phyloP scores from a whole-genome alignment of 108 stramenopile species.

The Stephanodiscus minutulus region DNA sequence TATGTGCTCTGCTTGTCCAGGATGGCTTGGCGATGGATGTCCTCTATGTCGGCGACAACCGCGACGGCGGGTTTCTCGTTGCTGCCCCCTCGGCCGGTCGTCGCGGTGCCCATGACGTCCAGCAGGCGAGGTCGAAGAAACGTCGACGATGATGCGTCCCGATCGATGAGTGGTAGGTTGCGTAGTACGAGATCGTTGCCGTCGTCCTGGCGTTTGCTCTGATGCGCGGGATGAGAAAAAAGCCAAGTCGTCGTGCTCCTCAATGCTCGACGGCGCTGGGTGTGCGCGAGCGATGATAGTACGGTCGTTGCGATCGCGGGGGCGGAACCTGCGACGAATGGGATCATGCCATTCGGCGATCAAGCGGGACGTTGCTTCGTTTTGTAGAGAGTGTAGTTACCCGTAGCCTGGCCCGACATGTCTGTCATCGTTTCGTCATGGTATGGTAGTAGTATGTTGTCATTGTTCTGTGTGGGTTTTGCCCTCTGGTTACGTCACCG shows the following conservation, averaged over 20 bases:
- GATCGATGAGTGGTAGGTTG: neutral
- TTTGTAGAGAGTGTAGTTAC: too few relatives aligned
- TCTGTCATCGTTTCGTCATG: too few relatives aligned
- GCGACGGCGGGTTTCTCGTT: constrained; percentile 3
- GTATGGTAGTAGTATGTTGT: too few relatives aligned
- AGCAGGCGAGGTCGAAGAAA: neutral
- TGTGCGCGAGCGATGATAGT: neutral
- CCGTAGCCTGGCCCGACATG: too few relatives aligned
- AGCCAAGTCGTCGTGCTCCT: constrained; percentile 5
- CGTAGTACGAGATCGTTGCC: neutral
- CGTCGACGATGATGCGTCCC: neutral
- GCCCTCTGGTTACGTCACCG: neutral
- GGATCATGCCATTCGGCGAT: neutral
- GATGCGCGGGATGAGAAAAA: neutral
- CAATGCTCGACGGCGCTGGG: neutral
- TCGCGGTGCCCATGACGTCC: constrained; percentile 22
- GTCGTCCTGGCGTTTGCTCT: neutral
- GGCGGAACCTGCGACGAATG: neutral
- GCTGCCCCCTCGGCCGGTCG: neutral
- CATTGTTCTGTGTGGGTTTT: neutral
- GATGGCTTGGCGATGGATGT: constrained; percentile 63
- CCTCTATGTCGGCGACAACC: constrained; percentile 68
- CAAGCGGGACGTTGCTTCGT: neutral
- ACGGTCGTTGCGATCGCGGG: neutral
- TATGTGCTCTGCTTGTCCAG: constrained; percentile 67